Conservation (phyloP, 805 yeast species). For the Lachancea meyersii region DNA sequence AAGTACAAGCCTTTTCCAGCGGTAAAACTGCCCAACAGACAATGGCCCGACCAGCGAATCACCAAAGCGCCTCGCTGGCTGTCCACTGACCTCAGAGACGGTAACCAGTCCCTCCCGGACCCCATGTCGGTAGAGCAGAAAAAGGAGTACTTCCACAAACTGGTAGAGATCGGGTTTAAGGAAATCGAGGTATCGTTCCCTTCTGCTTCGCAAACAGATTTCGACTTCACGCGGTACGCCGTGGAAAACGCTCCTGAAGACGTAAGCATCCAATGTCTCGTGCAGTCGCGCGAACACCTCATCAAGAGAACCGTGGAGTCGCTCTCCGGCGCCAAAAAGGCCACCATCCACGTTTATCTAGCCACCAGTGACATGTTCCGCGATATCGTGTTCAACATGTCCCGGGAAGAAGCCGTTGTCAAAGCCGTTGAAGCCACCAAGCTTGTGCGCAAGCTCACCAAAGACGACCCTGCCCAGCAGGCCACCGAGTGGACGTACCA, state of each 20-base stretch:
- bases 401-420: constrained; percentile 57
- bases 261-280: constrained; percentile 65
- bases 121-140: constrained; percentile 74
- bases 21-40: constrained; percentile 52
- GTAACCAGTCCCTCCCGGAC: constrained; percentile 76
- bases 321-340: constrained; percentile 64
- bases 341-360: constrained; percentile 64
- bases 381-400: constrained; percentile 69
- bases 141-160: constrained; percentile 66
- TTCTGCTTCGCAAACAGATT: constrained; percentile 76
- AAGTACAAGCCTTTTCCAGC: constrained; percentile 56
- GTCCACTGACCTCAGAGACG: constrained; percentile 74
- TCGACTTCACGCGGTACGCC: constrained; percentile 74
- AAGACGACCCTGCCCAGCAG: constrained; percentile 61
- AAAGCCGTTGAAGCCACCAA: constrained; percentile 68
- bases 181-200: constrained; percentile 80
- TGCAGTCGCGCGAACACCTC: constrained; percentile 71
- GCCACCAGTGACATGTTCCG: constrained; percentile 74
- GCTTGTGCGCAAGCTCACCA: constrained; percentile 60
- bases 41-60: constrained; percentile 64
- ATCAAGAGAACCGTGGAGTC: constrained; percentile 71
- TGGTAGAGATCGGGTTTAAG: constrained; percentile 67
- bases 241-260: constrained; percentile 75
- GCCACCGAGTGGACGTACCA: constrained; percentile 66
- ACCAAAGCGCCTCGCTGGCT: constrained; percentile 76